Evolutionary conservation across 129 eudicot genomes (phyloP), one percentile per base, ranked within the genome.

Genomic region (Mikania micrantha): DNA sequence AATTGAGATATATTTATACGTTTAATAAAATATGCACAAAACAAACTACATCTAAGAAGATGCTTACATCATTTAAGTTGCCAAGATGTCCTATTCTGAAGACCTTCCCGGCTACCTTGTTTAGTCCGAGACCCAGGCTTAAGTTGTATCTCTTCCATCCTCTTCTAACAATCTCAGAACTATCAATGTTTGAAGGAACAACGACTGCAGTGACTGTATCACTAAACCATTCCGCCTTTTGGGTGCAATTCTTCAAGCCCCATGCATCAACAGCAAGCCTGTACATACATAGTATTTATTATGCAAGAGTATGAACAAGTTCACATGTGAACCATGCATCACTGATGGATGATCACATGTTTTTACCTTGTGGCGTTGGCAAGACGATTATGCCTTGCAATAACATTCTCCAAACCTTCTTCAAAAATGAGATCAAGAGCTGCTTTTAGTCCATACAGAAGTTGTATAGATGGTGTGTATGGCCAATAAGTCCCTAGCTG

Each of bases 61-160:
- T 53, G 24, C 50, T 9, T 79, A 89, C 99, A 83, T 93, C 99
- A 65, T 93, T 93, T 22, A 94, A 57, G 77, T 85, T 83, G 24
- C 97, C 95, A 66, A 90, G 97, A 83, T 94, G 99, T 47, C 99
- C 99, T 74, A 89, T 89, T 81, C 99, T 75, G 95, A 94, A 94
- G 66, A 89, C 99, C 63, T 89, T 94, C 45, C 99, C 97, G 4
- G 99, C 97, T 11, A 90, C 95, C 80, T 90, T 90, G 86, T 90
- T 90, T 8, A 90, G 90, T 29, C 97, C 97, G 25, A 90, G 83
- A 40, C 97, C 97, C 69, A 90, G 78, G 83, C 99, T 89, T 40
- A 94, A 67, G 74, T 94, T 94, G 88, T 89, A 94, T 67, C 96
- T 69, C 73, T 84, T 77, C 97, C 97, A 94, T 44, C 80, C 99